Evolutionary conservation across 78 protist species (phyloP), one percentile per base, ranked within the genome.

Genomic region (Dictyostelium capitatum): DNA sequence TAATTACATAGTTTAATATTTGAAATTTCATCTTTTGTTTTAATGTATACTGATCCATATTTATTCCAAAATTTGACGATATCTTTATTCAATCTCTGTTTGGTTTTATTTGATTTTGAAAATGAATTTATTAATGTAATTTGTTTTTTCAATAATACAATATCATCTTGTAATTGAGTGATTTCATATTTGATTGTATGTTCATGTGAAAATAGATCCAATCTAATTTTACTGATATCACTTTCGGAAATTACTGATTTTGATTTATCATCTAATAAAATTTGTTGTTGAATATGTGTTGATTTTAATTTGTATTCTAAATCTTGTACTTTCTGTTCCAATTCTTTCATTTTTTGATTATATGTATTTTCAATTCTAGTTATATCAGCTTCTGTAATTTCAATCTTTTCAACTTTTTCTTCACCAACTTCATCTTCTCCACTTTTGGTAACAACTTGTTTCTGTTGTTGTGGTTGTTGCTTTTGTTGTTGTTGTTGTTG

Each of bases 191-290:
- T 59, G 12, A 59, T 19, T 59, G 69, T 23, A 59, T 59, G 69
- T 59, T 59, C 69, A 20, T 59, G 69, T 23, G 69, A 59, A 12
- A 59, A 59, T 59, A 59, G n/a, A n/a, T 59, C n/a, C n/a, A 59
- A 59, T 59, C 25, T 59, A 8, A 59, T 59, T 59, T 59, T 59
- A 59, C 25, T 59, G 43, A 37, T 37, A 37, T 37, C 43, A 2
- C 2, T 2, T 37, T 37, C 43, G 43, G 43, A 37, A 23, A 59
- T 23, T 23, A 59, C 32, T 59, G 69, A 59, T 23, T 59, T 59
- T 20, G 32, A n/a, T 59, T 59, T 30, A 37, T 37, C 43, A 37
- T 37, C 43, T 37, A 37, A 37, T 30, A 59, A 23, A 23, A 59
- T 23, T 59, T 25, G 25, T 9, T 23, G n/a, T 59, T 59, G 69